These are phyloP conservation scores for Citrus medica DNA, from an alignment of 345 rosid genomes.

Conservation along the genomic window DNA sequence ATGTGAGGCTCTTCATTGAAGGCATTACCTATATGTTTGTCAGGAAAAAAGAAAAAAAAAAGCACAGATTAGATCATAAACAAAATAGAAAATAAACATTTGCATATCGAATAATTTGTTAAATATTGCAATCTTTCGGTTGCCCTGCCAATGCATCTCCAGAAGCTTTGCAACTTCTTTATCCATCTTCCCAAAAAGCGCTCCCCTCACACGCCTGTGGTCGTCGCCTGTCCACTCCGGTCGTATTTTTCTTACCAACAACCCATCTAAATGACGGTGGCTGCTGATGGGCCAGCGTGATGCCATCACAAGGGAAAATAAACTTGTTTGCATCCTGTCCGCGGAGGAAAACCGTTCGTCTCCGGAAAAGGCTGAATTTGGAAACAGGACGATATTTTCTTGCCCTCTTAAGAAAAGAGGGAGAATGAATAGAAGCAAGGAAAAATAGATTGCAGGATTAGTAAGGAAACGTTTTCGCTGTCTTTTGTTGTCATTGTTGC, in stretches of 20 bases:
- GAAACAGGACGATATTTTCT: constrained; percentile 42
- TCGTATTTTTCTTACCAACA: constrained; percentile 31
- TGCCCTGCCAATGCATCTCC: constrained; percentile 40
- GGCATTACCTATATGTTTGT: constrained; percentile 39
- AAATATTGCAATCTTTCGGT: constrained; percentile 38
- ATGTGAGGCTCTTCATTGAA: constrained; percentile 47
- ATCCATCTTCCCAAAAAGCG: constrained; percentile 46
- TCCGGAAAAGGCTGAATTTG: constrained; percentile 42
- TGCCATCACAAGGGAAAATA: constrained; percentile 32
- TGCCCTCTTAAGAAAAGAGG: constrained; percentile 23
- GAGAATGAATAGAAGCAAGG: constrained; percentile 14
- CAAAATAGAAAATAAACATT: not conserved
- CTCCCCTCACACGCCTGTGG: constrained; percentile 40
- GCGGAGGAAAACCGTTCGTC: constrained; percentile 36
- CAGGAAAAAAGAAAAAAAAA: not conserved
- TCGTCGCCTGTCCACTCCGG: constrained; percentile 36
- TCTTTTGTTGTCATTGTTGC: not conserved
- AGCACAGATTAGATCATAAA: not conserved
- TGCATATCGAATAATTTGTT: not conserved
- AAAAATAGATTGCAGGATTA: not conserved
- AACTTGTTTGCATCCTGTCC: constrained; percentile 54
- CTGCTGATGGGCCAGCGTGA: constrained; percentile 24
- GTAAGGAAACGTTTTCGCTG: not conserved
- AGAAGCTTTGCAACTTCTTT: constrained; percentile 43
- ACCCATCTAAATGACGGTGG: constrained; percentile 24